These are phyloP conservation scores for Coemansia sp. DNA, from an alignment of 192 early-diverging fungal species.

Conservation along the genomic window DNA sequence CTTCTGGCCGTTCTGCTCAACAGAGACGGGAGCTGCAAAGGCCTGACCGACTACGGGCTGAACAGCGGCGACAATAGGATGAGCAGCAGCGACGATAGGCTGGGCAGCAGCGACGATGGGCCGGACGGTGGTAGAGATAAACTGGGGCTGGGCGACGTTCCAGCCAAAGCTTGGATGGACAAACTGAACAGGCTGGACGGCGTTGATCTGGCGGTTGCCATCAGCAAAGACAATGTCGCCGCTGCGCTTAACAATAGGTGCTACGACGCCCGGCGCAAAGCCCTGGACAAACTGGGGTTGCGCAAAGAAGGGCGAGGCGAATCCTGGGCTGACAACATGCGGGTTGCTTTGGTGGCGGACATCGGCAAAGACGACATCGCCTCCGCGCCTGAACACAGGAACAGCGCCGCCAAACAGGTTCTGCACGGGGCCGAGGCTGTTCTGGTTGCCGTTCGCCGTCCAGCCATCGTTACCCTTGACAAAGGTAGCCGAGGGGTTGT, in stretches of 20 bases:
- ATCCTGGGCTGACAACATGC: slow-evolving; percentile 15
- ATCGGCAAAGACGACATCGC: slow-evolving; percentile 53
- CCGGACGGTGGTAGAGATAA: slow-evolving; percentile 6
- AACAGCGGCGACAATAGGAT: slow-evolving; percentile 16
- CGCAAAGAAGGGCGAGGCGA: slow-evolving; percentile 9
- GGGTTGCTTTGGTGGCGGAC: slow-evolving; percentile 32
- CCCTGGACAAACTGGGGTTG: slow-evolving; percentile 13
- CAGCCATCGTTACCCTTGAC: slow-evolving; percentile 54
- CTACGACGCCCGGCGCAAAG: slow-evolving; percentile 1
- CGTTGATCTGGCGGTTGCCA: slow-evolving; percentile 36
- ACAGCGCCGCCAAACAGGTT: slow-evolving; percentile 38
- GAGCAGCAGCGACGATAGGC: slow-evolving; percentile 5
- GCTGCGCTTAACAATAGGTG: slow-evolving; percentile 28
- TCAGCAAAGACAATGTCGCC: slow-evolving; percentile 43
- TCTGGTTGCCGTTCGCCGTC: slow-evolving; percentile 54
- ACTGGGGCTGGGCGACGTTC: slow-evolving; percentile 9
- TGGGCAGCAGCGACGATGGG: neutral
- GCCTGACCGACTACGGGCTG: too few relatives aligned
- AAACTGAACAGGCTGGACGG: slow-evolving; percentile 12
- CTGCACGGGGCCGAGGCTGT: slow-evolving; percentile 49
- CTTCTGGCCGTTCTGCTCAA: slow-evolving; percentile 31
- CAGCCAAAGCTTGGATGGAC: slow-evolving; percentile 12
- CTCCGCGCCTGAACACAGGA: slow-evolving; percentile 25
- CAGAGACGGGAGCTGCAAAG: slow-evolving; percentile 10
- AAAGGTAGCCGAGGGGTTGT: slow-evolving; percentile 43